A percentile compares a stretch with the other conserved stretches of the same genome.
Evolutionary conservation across 2,329 filamentous ascomycete genomes (phyloP).

Genomic region (Capronia americana): DNA sequence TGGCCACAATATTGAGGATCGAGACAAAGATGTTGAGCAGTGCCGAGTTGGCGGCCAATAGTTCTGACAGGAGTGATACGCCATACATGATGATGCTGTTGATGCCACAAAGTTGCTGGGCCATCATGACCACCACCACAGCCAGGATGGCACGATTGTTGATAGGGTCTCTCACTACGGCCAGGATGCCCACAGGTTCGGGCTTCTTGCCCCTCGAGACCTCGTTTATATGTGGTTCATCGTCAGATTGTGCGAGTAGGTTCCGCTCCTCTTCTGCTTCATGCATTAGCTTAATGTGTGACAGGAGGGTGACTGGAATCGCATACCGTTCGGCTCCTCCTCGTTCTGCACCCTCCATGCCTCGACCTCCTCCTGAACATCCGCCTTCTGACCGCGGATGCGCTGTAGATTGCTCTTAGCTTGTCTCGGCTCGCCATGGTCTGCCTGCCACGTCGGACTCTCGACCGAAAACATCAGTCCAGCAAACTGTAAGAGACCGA

Average conservation of each 20-base stretch:
- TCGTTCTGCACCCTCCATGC: constrained; percentile 58
- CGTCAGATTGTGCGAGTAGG: constrained; percentile 58
- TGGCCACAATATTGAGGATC: constrained; percentile 82
- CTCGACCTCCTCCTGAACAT: constrained; percentile 76
- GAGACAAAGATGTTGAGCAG: constrained; percentile 88
- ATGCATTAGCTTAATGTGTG: constrained; percentile 17
- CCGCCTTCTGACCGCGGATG: constrained; percentile 72
- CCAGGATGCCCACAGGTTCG: constrained; percentile 63
- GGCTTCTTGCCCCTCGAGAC: constrained; percentile 34
- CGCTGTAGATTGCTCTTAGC: constrained; percentile 74
- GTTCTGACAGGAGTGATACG: constrained; percentile 80
- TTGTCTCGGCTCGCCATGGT: constrained; percentile 64
- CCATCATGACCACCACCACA: constrained; percentile 84
- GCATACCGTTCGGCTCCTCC: constrained; percentile 27
- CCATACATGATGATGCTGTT: constrained; percentile 99
- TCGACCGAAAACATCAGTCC: constrained; percentile 82
- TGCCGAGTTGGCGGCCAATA: constrained; percentile 81
- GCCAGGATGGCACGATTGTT: constrained; percentile 79
- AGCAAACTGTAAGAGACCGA: constrained; percentile 71
- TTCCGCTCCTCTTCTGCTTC: constrained; percentile 70
- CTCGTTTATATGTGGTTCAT: constrained; percentile 16
- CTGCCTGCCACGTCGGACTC: constrained; percentile 83
- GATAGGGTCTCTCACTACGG: constrained; percentile 67
- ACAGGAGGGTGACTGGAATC: neutral
- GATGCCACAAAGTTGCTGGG: constrained; percentile 86